Base-by-base conservation (phyloP, 768 basidiomycete species). In the Phallus indusiatus region DNA sequence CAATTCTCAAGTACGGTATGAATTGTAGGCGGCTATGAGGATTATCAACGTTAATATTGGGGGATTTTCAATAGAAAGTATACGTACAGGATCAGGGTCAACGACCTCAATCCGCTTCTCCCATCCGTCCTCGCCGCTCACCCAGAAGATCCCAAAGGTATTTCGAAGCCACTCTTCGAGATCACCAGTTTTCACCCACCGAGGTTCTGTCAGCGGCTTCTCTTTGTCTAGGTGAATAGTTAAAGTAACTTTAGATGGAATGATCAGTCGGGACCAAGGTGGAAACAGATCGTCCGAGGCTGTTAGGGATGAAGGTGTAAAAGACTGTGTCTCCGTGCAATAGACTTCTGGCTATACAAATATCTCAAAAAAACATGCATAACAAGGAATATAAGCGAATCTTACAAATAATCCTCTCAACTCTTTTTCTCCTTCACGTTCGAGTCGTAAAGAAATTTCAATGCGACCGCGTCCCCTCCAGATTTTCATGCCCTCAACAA, bases 181-280 rank as follows among this genome's bases (percentile, higher is more conserved):
- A 67, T 94, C 90, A 33, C 95, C 95, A 8, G 88, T 86, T 71
- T 93, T 91, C 37, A 93, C 92, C 96, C 95, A 99, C 69, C 92
- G 89, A 7, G 96, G 93, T 69, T 97, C 94, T 16, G 93, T 94
- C 35, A 98, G 73, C 0, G 96, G 96, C 60, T 88, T 83, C 34
- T 81, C 82, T 59, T 82, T 89, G 70, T 99, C 95, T 62, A 98
- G 80, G 72, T 92, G 80, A 21, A 88, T 85, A 10, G 81, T 67
- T 50, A 96, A 74, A n/a, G 79, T 82, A 18, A 88, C 67, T 28
- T 79, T 79, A 21, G 78, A 72, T 24, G 87, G 83, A 18, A 79
- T 69, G 21, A 72, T 63, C 8, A 74, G 74, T 66, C 80, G 81
- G 53, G 77, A 76, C 65, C 94, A 88, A 12, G 87, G 83, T 10